These are phyloP conservation scores for Liriodendron chinense DNA, from an alignment of 164 flowering plant species.

Conservation along the genomic window DNA sequence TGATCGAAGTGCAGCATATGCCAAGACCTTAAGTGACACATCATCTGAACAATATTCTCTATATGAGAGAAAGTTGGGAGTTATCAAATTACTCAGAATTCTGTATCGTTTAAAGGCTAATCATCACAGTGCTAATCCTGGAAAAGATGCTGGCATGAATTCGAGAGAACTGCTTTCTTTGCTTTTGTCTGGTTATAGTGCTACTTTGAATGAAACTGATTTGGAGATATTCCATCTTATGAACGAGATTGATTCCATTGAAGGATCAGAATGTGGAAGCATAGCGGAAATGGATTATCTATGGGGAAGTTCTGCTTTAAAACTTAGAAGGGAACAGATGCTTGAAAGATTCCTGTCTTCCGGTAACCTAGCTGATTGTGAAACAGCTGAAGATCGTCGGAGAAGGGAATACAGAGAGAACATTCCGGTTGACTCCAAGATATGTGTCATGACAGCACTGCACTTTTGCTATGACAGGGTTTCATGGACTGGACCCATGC, in stretches of 20 bases:
- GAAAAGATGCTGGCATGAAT: constrained; percentile 43
- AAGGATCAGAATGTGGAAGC: constrained; percentile 27
- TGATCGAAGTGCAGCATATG: constrained; percentile 18
- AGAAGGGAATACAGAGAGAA: constrained; percentile 72
- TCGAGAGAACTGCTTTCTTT: constrained; percentile 51
- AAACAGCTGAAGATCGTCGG: constrained; percentile 41
- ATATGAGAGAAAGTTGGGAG: constrained; percentile 47
- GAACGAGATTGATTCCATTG: constrained; percentile 47
- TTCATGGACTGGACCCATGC: constrained; percentile 15
- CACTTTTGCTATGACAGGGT: constrained; percentile 60
- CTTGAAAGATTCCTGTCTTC: constrained; percentile 34
- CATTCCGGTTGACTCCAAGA: constrained; percentile 60
- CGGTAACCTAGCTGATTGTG: constrained; percentile 24
- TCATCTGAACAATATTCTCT: constrained; percentile 9
- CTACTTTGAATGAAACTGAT: constrained; percentile 68
- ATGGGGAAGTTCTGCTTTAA: constrained; percentile 80
- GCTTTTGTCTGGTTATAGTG: constrained; percentile 82
- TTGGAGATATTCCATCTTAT: constrained; percentile 66
- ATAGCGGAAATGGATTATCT: constrained; percentile 64
- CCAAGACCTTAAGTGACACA: constrained; percentile 10
- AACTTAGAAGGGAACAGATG: constrained; percentile 39
- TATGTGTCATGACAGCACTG: constrained; percentile 56
- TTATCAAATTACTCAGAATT: constrained; percentile 62
- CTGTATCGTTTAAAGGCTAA: constrained; percentile 36
- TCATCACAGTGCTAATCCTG: constrained; percentile 23